These are phyloP conservation scores for Colletotrichum chrysophilum DNA, from an alignment of 2,329 filamentous ascomycete genomes.

Conservation along the genomic window DNA sequence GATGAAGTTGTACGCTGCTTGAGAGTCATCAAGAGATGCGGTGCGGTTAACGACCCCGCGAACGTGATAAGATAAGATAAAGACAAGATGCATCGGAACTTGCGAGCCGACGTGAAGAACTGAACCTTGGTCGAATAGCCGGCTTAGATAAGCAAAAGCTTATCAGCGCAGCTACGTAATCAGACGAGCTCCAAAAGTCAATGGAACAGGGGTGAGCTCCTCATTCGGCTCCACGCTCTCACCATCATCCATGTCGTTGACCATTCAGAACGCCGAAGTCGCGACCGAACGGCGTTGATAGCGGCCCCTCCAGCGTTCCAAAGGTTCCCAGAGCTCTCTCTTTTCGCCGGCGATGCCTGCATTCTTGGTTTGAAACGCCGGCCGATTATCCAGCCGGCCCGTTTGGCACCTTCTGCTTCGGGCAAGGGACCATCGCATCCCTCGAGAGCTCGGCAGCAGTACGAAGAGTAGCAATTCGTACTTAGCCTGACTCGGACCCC, in stretches of 20 bases:
- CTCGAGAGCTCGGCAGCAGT: neutral
- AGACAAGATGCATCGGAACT: neutral
- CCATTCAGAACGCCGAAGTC: constrained; percentile 16
- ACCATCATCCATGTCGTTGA: constrained; percentile 17
- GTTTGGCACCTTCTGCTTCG: constrained; percentile 16
- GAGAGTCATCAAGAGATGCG: neutral
- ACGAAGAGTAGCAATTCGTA: neutral
- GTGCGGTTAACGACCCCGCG: neutral
- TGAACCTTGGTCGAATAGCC: neutral
- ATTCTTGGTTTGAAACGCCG: constrained; percentile 10
- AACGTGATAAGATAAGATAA: neutral
- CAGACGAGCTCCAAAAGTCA: neutral
- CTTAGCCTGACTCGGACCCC: neutral
- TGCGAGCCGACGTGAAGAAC: neutral
- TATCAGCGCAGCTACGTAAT: constrained; percentile 17
- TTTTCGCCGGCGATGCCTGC: constrained; percentile 2
- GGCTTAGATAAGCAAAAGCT: neutral
- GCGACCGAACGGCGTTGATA: constrained; percentile 13
- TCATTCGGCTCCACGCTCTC: constrained; percentile 20
- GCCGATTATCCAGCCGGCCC: constrained; percentile 14
- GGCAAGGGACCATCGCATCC: constrained; percentile 13
- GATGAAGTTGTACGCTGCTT: neutral
- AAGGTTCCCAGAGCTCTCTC: neutral
- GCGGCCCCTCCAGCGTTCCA: neutral
- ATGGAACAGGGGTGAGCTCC: constrained; percentile 11